phyloP scores from a whole-genome alignment of 148 eudicot species.

The Diospyros lotus region DNA sequence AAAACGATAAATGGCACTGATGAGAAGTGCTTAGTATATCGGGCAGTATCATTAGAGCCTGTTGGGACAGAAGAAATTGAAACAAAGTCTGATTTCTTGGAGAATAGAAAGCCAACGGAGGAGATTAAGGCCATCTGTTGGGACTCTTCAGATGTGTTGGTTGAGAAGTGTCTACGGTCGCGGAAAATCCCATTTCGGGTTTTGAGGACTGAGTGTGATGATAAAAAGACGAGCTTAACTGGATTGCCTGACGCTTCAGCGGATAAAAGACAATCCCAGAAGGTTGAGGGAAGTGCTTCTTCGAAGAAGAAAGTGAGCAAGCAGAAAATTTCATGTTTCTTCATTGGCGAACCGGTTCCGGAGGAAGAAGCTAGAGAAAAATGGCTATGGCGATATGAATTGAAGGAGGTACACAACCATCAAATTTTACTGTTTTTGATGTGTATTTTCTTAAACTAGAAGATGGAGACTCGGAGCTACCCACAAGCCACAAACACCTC shows the following conservation, averaged over 20 bases:
- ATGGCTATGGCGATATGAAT: slow-evolving; percentile 82
- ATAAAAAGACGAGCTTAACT: neutral
- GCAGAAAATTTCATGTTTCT: slow-evolving; percentile 23
- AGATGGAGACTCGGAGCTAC: no score
- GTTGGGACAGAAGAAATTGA: no score
- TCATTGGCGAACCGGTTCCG: slow-evolving; percentile 63
- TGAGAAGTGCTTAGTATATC: no score
- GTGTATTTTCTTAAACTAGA: neutral
- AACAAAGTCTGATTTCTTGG: neutral
- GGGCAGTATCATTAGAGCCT: no score
- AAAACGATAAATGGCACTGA: no score
- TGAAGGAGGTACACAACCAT: slow-evolving; percentile 66
- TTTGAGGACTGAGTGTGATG: slow-evolving; percentile 9
- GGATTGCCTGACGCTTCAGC: slow-evolving; percentile 2
- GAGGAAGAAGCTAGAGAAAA: slow-evolving; percentile 66
- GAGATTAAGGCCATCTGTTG: slow-evolving; percentile 1
- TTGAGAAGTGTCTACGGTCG: slow-evolving; percentile 24
- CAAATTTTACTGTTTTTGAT: neutral
- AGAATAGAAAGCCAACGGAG: slow-evolving; percentile 15
- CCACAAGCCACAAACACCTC: no score
- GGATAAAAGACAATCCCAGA: neutral
- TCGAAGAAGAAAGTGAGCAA: slow-evolving; percentile 11
- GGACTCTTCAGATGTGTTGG: neutral
- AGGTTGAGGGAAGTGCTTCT: slow-evolving; percentile 7
- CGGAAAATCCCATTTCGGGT: slow-evolving; percentile 18